These are phyloP conservation scores for Harringtonia lauricola DNA, from an alignment of 2,329 filamentous ascomycete species.

Conservation along the genomic window DNA sequence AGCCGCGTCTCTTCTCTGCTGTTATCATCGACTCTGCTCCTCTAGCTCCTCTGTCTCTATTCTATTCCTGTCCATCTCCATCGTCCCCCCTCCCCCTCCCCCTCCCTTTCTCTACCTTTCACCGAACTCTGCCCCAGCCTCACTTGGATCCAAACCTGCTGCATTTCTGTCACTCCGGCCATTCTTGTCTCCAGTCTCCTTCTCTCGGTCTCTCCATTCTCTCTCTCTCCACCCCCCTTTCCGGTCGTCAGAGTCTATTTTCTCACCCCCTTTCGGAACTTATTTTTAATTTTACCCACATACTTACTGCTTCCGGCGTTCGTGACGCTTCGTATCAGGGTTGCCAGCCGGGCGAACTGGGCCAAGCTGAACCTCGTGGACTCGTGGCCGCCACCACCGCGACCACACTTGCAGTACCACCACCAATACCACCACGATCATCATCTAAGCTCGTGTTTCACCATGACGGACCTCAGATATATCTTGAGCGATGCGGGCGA, in stretches of 20 bases:
- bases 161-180: neutral
- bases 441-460: neutral
- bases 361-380: neutral
- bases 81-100: neutral
- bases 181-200: neutral
- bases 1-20: too few species aligned
- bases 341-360: neutral
- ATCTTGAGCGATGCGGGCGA: conserved; percentile 3
- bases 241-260: neutral
- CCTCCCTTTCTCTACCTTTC: neutral
- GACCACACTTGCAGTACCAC: neutral
- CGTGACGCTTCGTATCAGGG: neutral
- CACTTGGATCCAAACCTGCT: neutral
- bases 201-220: too few species aligned
- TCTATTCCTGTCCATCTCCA: neutral
- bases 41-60: too few species aligned
- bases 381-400: neutral
- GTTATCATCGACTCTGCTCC: too few species aligned
- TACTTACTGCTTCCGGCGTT: neutral
- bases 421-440: neutral
- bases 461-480: conserved; percentile 6
- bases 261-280: neutral
- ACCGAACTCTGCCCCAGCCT: too few species aligned
- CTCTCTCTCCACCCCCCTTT: neutral
- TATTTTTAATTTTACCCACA: neutral